Base-by-base conservation (phyloP, 805 yeast genomes). In the Spathaspora passalidarum region DNA sequence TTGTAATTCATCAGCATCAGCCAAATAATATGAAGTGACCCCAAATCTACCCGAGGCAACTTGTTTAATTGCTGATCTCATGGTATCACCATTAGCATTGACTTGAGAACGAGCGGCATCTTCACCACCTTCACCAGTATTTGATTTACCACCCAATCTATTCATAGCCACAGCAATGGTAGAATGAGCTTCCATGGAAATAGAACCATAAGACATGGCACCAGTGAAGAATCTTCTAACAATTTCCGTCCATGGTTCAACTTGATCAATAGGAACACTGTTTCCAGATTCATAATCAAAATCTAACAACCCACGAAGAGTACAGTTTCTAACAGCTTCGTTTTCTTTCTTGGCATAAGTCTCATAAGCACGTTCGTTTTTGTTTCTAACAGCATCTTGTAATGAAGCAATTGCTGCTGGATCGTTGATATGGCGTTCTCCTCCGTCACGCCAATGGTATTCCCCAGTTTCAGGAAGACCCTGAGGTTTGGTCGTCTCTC, bases 71-170 rank as follows among this genome's bases (percentile, higher is more conserved):
- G 98, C 89, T n/a, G 98, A 91, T 68, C 98, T 82, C 96, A 92
- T 94, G 7, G 98, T 89, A 66, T 94, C 98, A 60, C 98, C 98
- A 57, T 88, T 88, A 42, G 80, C 84, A 50, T 80, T 78, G 17
- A 85, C 86, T 43, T 78, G 73, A 5, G 96, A 87, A 57, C 97
- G 80, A 62, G 91, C 96, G 41, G 94, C 81, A 62, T 92, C 98
- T 69, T 92, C 99, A 76, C 99, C 99, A 76, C 99, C 99, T 76
- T 92, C 99, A 75, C 99, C 99, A 51, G 98, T 91, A 68, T 92
- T 92, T 41, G 97, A 89, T 69, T 91, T 94, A 56, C 97, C 99
- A 44, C 98, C 98, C 53, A 92, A 77, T 65, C 98, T 78, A 75
- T 92, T 92, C 99, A 92, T 92, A 40, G 99, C 99, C 46, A 92